Percentiles rank a stretch among this genome's conserved stretches.
phyloP scores from a whole-genome alignment of 345 rosid species.

The Fremontodendron californicum region DNA sequence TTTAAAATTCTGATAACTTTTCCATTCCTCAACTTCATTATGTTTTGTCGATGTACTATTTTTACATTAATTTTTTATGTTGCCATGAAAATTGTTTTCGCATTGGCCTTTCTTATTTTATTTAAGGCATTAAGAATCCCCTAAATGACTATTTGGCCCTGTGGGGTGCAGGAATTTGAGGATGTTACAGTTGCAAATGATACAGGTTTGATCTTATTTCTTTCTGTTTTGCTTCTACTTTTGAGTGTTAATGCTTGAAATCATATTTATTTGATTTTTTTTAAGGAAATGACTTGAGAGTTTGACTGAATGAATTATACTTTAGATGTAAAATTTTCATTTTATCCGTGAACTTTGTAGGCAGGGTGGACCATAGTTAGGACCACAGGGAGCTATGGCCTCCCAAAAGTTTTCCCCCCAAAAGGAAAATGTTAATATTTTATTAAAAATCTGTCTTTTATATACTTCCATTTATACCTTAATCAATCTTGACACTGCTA shows the following conservation, averaged over 20 bases:
- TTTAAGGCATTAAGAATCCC: neutral
- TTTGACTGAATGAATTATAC: neutral
- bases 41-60: neutral
- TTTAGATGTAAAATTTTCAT: neutral
- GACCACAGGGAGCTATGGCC: neutral
- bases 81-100: neutral
- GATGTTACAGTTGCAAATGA: constrained; percentile 51
- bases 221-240: neutral
- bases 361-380: neutral
- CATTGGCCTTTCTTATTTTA: neutral
- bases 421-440: neutral
- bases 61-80: neutral
- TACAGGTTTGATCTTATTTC: constrained; percentile 60
- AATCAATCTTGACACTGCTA: neutral
- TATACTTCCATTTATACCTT: neutral
- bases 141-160: constrained; percentile 20
- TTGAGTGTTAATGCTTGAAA: neutral
- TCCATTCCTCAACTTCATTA: neutral
- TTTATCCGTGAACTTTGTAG: neutral
- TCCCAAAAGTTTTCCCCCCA: neutral
- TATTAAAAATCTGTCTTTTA: neutral
- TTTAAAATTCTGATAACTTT: neutral
- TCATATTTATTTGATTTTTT: neutral
- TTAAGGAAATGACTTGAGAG: neutral
- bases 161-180: constrained; percentile 61